Conservation (phyloP, 371 early-diverging fungal genomes). For the Umbelopsis sp. region DNA sequence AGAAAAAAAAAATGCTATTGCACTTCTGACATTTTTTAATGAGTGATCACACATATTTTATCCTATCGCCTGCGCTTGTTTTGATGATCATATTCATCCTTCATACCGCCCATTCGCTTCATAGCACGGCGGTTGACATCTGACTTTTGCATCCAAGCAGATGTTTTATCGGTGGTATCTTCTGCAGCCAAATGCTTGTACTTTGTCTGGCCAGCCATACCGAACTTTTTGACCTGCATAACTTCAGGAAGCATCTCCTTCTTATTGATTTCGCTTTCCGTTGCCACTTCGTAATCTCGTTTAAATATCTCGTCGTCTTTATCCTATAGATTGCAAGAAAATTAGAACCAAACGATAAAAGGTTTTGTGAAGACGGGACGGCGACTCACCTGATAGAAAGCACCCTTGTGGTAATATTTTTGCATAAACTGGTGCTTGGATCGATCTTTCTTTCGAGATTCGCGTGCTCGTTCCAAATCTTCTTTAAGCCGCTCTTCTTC, state of each 20-base stretch:
- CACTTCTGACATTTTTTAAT: neutral
- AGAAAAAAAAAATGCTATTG: neutral
- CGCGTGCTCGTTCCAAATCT: constrained; percentile 64
- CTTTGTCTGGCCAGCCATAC: constrained; percentile 84
- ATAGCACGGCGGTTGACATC: constrained; percentile 40
- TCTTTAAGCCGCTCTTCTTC: constrained; percentile 78
- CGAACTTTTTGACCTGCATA: constrained; percentile 93
- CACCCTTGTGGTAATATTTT: constrained; percentile 89
- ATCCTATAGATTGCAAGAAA: constrained; percentile 36
- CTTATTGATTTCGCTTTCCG: constrained; percentile 72
- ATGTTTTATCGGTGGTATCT: constrained; percentile 61
- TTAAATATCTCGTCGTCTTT: constrained; percentile 62
- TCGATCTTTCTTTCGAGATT: constrained; percentile 56
- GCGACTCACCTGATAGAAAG: constrained; percentile 71
- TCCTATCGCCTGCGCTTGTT: constrained; percentile 4
- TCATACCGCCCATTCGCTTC: constrained; percentile 46
- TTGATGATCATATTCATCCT: constrained; percentile 34
- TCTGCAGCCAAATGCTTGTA: constrained; percentile 86
- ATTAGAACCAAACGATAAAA: neutral
- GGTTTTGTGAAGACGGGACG: no score
- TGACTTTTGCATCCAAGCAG: constrained; percentile 48
- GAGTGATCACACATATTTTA: neutral
- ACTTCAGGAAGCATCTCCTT: constrained; percentile 78
- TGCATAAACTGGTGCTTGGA: constrained; percentile 66
- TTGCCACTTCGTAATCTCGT: constrained; percentile 78